Evolutionary conservation across 441 rosid genomes (phyloP).

Genomic region (Jatropha podagrica): DNA sequence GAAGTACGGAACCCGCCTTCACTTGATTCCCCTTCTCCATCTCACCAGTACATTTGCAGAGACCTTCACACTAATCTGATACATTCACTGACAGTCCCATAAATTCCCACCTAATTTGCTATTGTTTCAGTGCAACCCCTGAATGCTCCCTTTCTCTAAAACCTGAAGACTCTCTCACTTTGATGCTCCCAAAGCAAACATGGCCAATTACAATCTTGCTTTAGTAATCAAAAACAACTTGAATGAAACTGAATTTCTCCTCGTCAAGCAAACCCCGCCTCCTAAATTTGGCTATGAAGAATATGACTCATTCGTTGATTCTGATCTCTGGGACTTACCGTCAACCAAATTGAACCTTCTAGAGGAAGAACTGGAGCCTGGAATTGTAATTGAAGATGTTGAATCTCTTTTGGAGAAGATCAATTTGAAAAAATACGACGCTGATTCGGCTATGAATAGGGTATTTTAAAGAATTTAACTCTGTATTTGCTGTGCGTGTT

Average conservation of each 20-base stretch:
- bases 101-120: not conserved
- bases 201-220: conserved; percentile 56
- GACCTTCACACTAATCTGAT: no score
- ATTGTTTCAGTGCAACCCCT: not conserved
- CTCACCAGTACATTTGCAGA: no score
- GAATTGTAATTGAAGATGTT: conserved; percentile 22
- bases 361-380: conserved; percentile 28
- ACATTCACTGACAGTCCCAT: not conserved
- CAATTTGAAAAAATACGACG: conserved; percentile 42
- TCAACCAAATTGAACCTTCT: conserved; percentile 38
- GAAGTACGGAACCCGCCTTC: not conserved
- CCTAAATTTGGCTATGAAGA: conserved; percentile 51
- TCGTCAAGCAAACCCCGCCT: conserved; percentile 58
- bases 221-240: conserved; percentile 40
- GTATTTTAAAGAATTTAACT: conserved; percentile 26
- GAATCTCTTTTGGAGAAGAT: conserved; percentile 39
- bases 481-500: not conserved
- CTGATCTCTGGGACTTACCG: conserved; percentile 86
- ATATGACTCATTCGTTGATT: conserved; percentile 70
- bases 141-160: not conserved
- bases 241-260: conserved; percentile 43
- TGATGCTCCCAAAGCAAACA: not conserved
- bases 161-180: no score
- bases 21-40: no score
- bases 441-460: conserved; percentile 42